Percentiles rank a stretch among this genome's conserved stretches.
These are phyloP conservation scores for Gaertneriomyces semiglobifer DNA, from an alignment of 192 early-diverging fungal genomes.

Conservation along the genomic window DNA sequence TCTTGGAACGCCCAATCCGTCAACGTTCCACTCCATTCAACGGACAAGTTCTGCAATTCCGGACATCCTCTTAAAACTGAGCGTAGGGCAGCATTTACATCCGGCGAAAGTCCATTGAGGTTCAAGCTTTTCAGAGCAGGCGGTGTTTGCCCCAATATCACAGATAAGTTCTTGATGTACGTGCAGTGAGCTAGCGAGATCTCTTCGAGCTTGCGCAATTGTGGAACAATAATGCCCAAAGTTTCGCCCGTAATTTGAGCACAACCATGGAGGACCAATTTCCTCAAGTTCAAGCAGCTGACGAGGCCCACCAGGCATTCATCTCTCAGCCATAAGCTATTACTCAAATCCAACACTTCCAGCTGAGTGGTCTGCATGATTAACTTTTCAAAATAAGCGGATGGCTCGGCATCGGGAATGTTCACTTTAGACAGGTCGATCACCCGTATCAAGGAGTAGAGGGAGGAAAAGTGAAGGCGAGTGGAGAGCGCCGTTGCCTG, in stretches of 20 bases:
- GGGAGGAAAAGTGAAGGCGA: conserved; percentile 1
- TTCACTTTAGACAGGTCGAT: conserved; percentile 5
- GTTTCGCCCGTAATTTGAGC: background rate
- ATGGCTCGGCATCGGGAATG: background rate
- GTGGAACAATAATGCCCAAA: conserved; percentile 1
- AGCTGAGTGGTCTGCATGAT: conserved; percentile 4
- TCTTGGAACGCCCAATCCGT: too few relatives aligned
- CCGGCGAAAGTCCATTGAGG: too few relatives aligned
- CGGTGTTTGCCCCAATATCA: too few relatives aligned
- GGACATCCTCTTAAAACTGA: too few relatives aligned
- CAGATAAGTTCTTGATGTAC: background rate
- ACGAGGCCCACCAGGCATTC: background rate
- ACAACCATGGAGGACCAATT: background rate
- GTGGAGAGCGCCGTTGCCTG: background rate
- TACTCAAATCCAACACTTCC: background rate
- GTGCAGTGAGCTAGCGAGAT: conserved; percentile 1
- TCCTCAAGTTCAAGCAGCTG: background rate
- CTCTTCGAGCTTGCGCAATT: background rate
- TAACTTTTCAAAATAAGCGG: background rate
- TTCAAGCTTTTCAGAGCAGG: too few relatives aligned
- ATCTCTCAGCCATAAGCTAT: conserved; percentile 4
- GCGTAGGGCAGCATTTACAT: too few relatives aligned
- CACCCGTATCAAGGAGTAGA: background rate
- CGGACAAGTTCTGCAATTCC: too few relatives aligned
- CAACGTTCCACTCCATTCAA: too few relatives aligned